Conservation (phyloP, 2,329 filamentous ascomycete genomes). For the Talaromyces piceae region DNA sequence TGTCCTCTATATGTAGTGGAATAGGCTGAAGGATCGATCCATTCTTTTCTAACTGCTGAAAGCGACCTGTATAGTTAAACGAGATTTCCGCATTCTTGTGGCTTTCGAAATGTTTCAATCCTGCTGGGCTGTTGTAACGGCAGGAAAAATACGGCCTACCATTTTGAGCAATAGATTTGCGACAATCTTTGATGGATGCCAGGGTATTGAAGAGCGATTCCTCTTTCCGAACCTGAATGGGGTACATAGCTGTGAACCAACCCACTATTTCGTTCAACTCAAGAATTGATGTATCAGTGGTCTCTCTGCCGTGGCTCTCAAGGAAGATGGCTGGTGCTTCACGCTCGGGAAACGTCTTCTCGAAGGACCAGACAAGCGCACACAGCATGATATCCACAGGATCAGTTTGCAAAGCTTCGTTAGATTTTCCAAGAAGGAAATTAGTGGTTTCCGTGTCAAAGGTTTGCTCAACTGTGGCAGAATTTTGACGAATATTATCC, state of each 20-base stretch:
- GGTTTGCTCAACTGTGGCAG: constrained; percentile 19
- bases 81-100: background rate
- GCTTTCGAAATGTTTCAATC: background rate
- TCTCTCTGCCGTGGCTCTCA: constrained; percentile 2
- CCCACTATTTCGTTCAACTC: background rate
- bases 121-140: background rate
- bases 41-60: background rate
- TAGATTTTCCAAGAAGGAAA: background rate
- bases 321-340: background rate
- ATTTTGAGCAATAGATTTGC: background rate
- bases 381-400: constrained; percentile 4
- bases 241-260: constrained; percentile 5
- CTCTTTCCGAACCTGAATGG: background rate
- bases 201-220: background rate
- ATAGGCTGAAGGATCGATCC: background rate
- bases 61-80: constrained; percentile 1
- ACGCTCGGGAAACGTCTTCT: background rate
- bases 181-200: background rate
- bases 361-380: background rate
- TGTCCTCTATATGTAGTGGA: background rate
- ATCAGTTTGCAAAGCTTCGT: constrained; percentile 1
- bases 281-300: background rate
- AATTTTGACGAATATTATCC: background rate
- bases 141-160: background rate
- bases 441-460: background rate